phyloP scores from a whole-genome alignment of 768 basidiomycete species.

The Lactarius tabidus region DNA sequence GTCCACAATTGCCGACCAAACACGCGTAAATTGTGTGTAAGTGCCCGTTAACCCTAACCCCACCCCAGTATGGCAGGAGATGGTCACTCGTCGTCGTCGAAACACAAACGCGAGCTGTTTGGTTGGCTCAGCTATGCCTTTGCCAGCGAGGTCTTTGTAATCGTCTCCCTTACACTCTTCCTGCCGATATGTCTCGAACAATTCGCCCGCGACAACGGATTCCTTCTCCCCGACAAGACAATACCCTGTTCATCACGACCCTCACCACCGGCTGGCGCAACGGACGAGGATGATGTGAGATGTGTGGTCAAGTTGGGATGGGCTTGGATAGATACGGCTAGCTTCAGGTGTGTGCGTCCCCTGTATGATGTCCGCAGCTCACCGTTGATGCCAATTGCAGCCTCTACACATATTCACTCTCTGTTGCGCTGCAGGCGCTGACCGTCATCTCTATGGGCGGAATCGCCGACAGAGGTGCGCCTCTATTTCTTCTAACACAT shows the following conservation, averaged over 20 bases:
- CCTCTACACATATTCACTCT: constrained; percentile 82
- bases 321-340: constrained; percentile 86
- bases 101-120: constrained; percentile 39
- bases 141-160: constrained; percentile 80
- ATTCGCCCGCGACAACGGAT: constrained; percentile 87
- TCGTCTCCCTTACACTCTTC: constrained; percentile 77
- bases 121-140: constrained; percentile 88
- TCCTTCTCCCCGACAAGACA: constrained; percentile 61
- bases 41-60: background rate
- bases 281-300: constrained; percentile 38
- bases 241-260: constrained; percentile 44
- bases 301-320: constrained; percentile 84
- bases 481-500: background rate
- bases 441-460: constrained; percentile 93
- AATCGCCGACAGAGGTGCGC: constrained; percentile 85
- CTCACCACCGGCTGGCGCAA: constrained; percentile 18
- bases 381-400: constrained; percentile 40
- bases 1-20: background rate
- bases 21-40: background rate
- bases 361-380: background rate
- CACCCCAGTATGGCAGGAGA: background rate
- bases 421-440: constrained; percentile 87
- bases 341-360: constrained; percentile 65
- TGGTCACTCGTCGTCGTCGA: background rate
- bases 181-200: constrained; percentile 83